These are phyloP conservation scores for Fraxinus dipetala DNA, from an alignment of 305 asterid species.

Conservation along the genomic window DNA sequence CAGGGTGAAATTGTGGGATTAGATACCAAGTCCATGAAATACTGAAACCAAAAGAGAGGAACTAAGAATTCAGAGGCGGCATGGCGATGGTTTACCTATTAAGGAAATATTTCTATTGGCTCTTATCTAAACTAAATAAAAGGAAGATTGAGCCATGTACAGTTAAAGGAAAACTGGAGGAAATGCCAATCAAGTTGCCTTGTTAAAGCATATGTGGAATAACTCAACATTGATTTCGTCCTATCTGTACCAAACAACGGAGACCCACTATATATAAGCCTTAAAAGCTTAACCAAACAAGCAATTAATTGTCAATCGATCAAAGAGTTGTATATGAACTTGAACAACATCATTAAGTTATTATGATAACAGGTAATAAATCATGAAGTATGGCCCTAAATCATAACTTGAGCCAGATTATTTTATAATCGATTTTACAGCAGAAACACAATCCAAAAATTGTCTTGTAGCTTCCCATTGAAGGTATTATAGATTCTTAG, in stretches of 20 bases:
- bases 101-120: neutral
- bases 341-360: neutral
- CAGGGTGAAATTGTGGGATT: neutral
- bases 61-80: neutral
- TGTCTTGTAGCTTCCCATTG: neutral
- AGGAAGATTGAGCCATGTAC: neutral
- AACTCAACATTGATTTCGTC: neutral
- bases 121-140: neutral
- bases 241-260: neutral
- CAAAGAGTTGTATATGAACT: neutral
- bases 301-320: neutral
- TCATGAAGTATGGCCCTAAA: neutral
- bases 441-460: neutral
- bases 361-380: neutral
- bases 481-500: neutral
- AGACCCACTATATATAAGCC: neutral
- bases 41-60: neutral
- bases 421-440: neutral
- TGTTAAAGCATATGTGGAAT: neutral
- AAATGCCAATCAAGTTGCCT: neutral
- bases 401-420: neutral
- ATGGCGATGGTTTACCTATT: neutral
- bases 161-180: neutral
- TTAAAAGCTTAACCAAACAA: neutral
- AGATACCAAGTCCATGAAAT: neutral